Conservation (phyloP, 495 filamentous ascomycete genomes). For the Podospora sp. region DNA sequence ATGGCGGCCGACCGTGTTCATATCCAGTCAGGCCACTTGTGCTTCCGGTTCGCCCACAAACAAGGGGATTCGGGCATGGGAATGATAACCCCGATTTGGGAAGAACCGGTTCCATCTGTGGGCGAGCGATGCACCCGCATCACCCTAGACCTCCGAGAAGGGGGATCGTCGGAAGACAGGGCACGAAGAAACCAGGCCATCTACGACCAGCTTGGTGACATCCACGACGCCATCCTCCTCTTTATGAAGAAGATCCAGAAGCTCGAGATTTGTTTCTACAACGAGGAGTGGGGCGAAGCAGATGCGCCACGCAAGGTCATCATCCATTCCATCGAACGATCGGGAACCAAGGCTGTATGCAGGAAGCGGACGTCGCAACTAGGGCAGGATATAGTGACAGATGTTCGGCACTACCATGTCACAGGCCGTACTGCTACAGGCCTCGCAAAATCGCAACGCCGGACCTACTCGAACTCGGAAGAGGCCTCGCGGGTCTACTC, state of each 20-base stretch:
- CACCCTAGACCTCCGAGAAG: too few species aligned
- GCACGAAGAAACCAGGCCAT: too few species aligned
- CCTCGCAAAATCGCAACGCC: conserved; percentile 38
- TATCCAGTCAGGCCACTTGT: conserved; percentile 51
- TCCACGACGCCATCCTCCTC: conserved; percentile 40
- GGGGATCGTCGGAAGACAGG: too few species aligned
- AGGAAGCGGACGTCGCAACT: background rate
- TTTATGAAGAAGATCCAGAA: conserved; percentile 42
- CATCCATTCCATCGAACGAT: too few species aligned
- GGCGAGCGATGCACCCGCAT: too few species aligned
- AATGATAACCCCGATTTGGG: conserved; percentile 50
- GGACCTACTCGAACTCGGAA: conserved; percentile 29
- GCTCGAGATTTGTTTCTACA: conserved; percentile 35
- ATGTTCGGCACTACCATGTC: conserved; percentile 24
- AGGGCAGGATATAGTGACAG: background rate
- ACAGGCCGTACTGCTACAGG: conserved; percentile 21
- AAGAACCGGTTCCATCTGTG: too few species aligned
- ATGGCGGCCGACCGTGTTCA: conserved; percentile 49
- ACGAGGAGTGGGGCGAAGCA: background rate
- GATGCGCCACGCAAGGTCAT: too few species aligned
- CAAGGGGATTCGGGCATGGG: conserved; percentile 41
- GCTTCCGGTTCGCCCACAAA: conserved; percentile 45
- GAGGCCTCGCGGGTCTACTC: conserved; percentile 24
- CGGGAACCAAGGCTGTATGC: background rate
- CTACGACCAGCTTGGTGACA: too few species aligned